Base-by-base conservation (phyloP, 768 basidiomycete genomes). In the Boletus bicolor region DNA sequence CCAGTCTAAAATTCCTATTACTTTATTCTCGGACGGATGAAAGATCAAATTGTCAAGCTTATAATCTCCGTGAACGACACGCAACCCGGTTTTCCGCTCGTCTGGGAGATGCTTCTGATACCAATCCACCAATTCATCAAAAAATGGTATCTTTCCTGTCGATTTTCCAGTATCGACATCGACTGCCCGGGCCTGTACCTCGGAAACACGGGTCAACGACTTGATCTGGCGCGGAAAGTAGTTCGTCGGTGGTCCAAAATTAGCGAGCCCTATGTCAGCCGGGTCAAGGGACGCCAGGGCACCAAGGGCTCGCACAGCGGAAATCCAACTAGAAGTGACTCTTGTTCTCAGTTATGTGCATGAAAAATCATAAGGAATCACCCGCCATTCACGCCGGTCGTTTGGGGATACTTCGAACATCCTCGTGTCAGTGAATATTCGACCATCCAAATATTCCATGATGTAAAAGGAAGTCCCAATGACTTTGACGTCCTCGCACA, bases 11-110 rank as follows among this genome's bases (percentile, higher is more conserved):
- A 99, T 93, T 6, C 93, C 97, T 59, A 98, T 93, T 4, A 98
- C 94, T 41, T 82, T 78, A 57, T 94, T 92, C 72, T 98, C 87
- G 0, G 86, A 91, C 0, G 89, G 87, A 63, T 98, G 95, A 73
- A 97, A 98, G 59, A 98, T 81, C 60, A 99, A 70, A 70, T 99
- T 99, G 72, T 99, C 96, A n/a, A 96, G 77, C 71, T 99, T 99
- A 70, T 91, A 98, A 72, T 99, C 96, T 28, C 96, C 96, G 68
- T 98, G 96, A 6, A 98, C 93, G 59, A 99, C 85, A n/a, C 91
- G 84, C 51, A 82, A 75, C 1, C 90, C 91, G 1, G 80, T 81
- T 68, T 84, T 84, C 58, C 68, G 75, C 72, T 95, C 93, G 64
- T 91, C 83, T 2, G 92, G 94, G 28, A 91, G 73, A 65, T 91